Base-by-base conservation (phyloP, 2,329 filamentous ascomycete species). In the Aspergillus ruber region DNA sequence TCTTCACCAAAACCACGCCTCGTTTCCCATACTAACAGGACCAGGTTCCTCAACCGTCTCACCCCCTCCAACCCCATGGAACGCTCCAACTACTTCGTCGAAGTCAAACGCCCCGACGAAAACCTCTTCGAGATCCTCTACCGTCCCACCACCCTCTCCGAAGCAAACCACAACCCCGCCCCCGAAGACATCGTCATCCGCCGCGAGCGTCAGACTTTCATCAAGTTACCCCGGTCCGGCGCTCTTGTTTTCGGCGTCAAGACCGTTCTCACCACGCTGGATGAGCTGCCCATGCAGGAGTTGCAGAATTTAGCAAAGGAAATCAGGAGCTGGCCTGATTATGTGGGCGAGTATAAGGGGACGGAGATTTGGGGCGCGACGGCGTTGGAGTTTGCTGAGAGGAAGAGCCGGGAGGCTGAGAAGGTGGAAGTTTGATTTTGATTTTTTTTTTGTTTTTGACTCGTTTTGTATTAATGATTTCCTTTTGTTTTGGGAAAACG, bases 191-290 rank as follows among this genome's bases (percentile, higher is more conserved):
- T 79, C 17, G 60, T 75, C 43, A 64, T 79, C 36, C 70, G 76
- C 4, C 67, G 71, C 17, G 76, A 79, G 54, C 61, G 72, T 13
- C 76, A 79, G 51, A 76, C 72, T 0, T 79, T 79, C 51, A 69
- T 67, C 4, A 62, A 71, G 1, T 55, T 80, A 6, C 71, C 71
- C 2, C 64, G 64, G 1, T 71, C 68, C 0, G 66, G 65, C 0
- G 69, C 74, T 0, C 67, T 79, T 1, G 62, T 79, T 3, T 77
- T 79, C 52, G 73, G 73, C 0, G 75, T 77, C 7, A 72, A 73
- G 50, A 78, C 76, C 0, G 69, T 67, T 7, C 59, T 78, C 42
- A 66, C 69, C 2, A 63, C 63, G 0, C 53, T 76, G 5, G 61
- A 66, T 3, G 66, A 74, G 43, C 57, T 75, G 4, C 63, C 65